Evolutionary conservation across 2,329 filamentous ascomycete genomes (phyloP).

Genomic region (Fusarium musae): DNA sequence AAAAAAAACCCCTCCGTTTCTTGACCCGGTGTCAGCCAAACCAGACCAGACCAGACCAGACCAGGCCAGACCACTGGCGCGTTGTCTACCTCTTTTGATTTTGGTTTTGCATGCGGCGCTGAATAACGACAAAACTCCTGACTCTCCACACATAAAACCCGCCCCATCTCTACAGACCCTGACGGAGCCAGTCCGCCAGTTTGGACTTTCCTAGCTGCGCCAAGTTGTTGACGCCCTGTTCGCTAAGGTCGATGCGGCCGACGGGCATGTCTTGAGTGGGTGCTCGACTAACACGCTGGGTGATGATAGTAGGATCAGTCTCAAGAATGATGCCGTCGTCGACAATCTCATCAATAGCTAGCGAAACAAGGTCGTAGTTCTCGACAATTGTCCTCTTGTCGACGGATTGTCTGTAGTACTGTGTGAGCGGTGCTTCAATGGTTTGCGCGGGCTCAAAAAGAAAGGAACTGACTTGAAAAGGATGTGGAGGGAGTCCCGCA

Average conservation of each 20-base stretch:
- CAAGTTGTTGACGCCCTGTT: slow-evolving; percentile 93
- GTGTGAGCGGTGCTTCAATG: slow-evolving; percentile 8
- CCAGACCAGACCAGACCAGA: slow-evolving; percentile 20
- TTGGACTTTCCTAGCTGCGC: slow-evolving; percentile 95
- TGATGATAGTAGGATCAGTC: slow-evolving; percentile 94
- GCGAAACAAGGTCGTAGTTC: slow-evolving; percentile 95
- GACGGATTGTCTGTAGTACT: slow-evolving; percentile 78
- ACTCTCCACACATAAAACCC: slow-evolving; percentile 29
- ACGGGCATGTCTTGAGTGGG: slow-evolving; percentile 91
- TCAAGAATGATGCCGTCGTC: slow-evolving; percentile 97
- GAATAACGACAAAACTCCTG: slow-evolving; percentile 45
- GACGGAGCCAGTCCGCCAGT: slow-evolving; percentile 88
- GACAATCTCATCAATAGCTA: slow-evolving; percentile 94
- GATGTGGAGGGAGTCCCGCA: slow-evolving; percentile 89
- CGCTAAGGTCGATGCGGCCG: slow-evolving; percentile 93
- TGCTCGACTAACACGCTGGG: slow-evolving; percentile 90
- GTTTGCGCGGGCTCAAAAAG: neutral
- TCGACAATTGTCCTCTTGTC: slow-evolving; percentile 98
- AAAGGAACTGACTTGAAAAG: slow-evolving; percentile 79
- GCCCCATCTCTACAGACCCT: slow-evolving; percentile 69
- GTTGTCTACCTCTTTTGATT: slow-evolving; percentile 36
- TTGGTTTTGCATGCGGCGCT: slow-evolving; percentile 45
- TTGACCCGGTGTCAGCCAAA: slow-evolving; percentile 34
- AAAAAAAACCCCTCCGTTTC: slow-evolving; percentile 23
- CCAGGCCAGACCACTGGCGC: slow-evolving; percentile 32